These are phyloP conservation scores for Penicillium maclennaniae DNA, from an alignment of 495 filamentous ascomycete genomes.

Conservation along the genomic window DNA sequence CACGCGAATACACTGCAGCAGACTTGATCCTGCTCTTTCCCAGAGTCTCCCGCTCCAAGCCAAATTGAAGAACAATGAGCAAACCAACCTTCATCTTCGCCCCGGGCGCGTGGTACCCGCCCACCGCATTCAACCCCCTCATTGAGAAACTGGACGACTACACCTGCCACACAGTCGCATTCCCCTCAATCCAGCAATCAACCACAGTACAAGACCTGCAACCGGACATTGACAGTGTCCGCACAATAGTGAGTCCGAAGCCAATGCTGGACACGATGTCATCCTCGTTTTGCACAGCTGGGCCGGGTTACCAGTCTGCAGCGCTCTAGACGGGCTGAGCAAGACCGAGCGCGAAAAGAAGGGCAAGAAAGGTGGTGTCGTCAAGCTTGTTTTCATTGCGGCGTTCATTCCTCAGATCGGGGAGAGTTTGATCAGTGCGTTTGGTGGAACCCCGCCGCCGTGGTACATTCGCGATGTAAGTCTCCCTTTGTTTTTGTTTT, in stretches of 20 bases:
- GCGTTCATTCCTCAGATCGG: slow-evolving; percentile 40
- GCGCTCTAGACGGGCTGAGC: slow-evolving; percentile 45
- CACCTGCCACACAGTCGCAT: slow-evolving; percentile 23
- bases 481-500: slow-evolving; percentile 1
- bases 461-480: slow-evolving; percentile 39
- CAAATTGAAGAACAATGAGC: slow-evolving; percentile 11
- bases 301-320: slow-evolving; percentile 47
- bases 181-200: slow-evolving; percentile 33
- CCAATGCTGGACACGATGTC: slow-evolving; percentile 31
- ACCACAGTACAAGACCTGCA: slow-evolving; percentile 23
- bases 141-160: slow-evolving; percentile 23
- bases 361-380: slow-evolving; percentile 41
- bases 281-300: slow-evolving; percentile 44
- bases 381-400: slow-evolving; percentile 41
- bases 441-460: slow-evolving; percentile 32
- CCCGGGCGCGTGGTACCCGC: slow-evolving; percentile 37
- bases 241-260: slow-evolving; percentile 24
- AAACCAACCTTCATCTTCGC: slow-evolving; percentile 35
- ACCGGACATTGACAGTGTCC: slow-evolving; percentile 29
- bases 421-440: slow-evolving; percentile 31
- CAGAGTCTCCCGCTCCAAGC: not conserved
- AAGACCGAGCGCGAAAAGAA: slow-evolving; percentile 29
- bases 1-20: not conserved
- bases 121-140: slow-evolving; percentile 29
- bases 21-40: not conserved